Evolutionary conservation across 306 rosid genomes (phyloP), one percentile per base, ranked within the genome.

Genomic region (Trichosanthes truncata): DNA sequence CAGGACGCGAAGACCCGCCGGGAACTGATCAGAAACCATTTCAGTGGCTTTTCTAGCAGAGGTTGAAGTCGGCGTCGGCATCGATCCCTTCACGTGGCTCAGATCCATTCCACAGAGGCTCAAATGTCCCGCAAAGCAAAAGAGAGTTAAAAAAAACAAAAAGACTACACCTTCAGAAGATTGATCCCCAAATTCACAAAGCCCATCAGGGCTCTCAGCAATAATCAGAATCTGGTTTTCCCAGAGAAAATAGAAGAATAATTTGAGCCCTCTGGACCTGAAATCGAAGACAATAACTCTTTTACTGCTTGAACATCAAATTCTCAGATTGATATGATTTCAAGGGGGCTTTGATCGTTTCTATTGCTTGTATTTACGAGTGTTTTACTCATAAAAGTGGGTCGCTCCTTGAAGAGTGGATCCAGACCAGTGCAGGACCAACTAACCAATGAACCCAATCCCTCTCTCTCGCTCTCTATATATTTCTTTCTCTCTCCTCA

Each of bases 1-100:
- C 26, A 95, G 85, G 31, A 95, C 99, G 11, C 99, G 89, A 0
- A 95, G 86, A 73, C 98, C 99, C 15, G 83, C 97, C 85, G 99
- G 99, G 59, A 95, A 95, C 88, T 84, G 93, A 81, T 95, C 94
- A 53, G 97, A 80, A 74, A 90, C 91, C 31, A 76, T 85, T 65
- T 91, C 98, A 9, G 53, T 83, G 74, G 93, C 66, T 67, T 88
- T 91, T 86, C 89, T 75, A 81, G 80, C 78, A 0, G 80, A 84
- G 52, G 77, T 82, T 0, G 90, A 80, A 83, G 83, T 90, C 20
- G 88, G 88, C 46, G 90, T 84, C 41, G 93, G 82, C 85, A 86
- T 81, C 80, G 97, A 89, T 87, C 89, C 97, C 84, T 85, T 88
- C 8, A 89, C 77, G 87, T 82, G 89, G 71, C 63, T 84, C 77